These are phyloP conservation scores for Tetracentron sinense DNA, from an alignment of 164 flowering plant species.

Conservation along the genomic window DNA sequence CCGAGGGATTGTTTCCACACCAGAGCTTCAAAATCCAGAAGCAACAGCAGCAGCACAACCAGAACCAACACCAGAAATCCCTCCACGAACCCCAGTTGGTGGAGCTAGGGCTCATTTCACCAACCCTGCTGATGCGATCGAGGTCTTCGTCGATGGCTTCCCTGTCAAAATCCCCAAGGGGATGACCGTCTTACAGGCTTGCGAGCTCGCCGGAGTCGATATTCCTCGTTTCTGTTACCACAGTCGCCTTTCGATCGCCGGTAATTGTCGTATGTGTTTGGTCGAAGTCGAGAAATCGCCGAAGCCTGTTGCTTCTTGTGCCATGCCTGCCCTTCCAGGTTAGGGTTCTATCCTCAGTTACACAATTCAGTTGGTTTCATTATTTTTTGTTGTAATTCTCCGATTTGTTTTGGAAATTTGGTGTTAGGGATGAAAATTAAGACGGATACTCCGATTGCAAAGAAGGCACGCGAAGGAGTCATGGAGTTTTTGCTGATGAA, in stretches of 20 bases:
- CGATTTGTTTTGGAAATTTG: slow-evolving; percentile 1
- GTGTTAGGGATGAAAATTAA: slow-evolving; percentile 92
- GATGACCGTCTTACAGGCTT: slow-evolving; percentile 88
- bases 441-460: slow-evolving; percentile 91
- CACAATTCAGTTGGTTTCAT: not conserved
- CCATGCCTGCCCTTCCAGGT: slow-evolving; percentile 99
- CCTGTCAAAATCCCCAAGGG: slow-evolving; percentile 96
- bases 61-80: slow-evolving; percentile 27
- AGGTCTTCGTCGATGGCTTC: slow-evolving; percentile 90
- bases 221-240: slow-evolving; percentile 96
- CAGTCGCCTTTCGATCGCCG: slow-evolving; percentile 86
- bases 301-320: slow-evolving; percentile 98
- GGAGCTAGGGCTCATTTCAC: slow-evolving; percentile 77
- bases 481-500: slow-evolving; percentile 99
- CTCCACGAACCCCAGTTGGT: slow-evolving; percentile 57
- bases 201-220: slow-evolving; percentile 94
- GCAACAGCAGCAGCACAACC: slow-evolving; percentile 45
- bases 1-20: slow-evolving; percentile 55
- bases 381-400: not conserved
- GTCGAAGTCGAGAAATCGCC: slow-evolving; percentile 99
- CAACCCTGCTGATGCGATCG: slow-evolving; percentile 84
- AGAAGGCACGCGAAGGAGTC: slow-evolving; percentile 97
- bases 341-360: not conserved
- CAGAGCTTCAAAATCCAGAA: slow-evolving; percentile 71
- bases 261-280: slow-evolving; percentile 97